Base-by-base conservation (phyloP, 345 rosid species). In the Durio zibethinus region DNA sequence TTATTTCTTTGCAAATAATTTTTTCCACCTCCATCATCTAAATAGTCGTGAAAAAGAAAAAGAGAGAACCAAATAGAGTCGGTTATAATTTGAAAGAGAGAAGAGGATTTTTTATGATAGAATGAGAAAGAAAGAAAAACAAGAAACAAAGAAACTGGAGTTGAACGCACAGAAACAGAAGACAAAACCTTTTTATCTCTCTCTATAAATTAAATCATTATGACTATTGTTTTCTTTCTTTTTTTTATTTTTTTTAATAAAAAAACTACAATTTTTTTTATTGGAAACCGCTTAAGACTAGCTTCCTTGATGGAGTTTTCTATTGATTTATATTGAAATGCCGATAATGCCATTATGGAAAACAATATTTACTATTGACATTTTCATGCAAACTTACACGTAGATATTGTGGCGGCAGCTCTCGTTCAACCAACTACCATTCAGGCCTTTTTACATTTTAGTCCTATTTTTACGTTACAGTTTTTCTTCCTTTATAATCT, bases 311-410 rank as follows among this genome's bases (percentile, higher is more conserved):
- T 63, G 48, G 35, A 77, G 75, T 65, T 72, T 81, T 52, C 67
- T 12, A 63, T 42, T 48, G 10, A 35, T 50, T 0, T 0, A 35
- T 5, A 0, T 7, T 20, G 16, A 6, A 83, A 76, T 78, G 77
- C 77, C 88, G 15, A 57, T 31, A 60, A 50, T 66, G 35, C 84
- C 90, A 85, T 59, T 59, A 0, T 1, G 0, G 1, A 10, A 11
- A 61, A 67, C 10, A 0, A 5, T 2, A 47, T 52, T 82, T 60
- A 66, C 73, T 36, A 12, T 83, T 83, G 83, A 82, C 87, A 82
- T 80, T 85, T 82, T 73, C 90, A 87, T 87, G 88, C 87, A 83
- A 78, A 82, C 78, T 75, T 79, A 79, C 90, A 87, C 90, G 90
- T 85, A 74, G 84, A 76, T 54, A 7, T 47, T 3, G 61, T 16